Evolutionary conservation across 1,284 basidiomycete species (phyloP).

Genomic region (Taiwanofungus camphoratus): DNA sequence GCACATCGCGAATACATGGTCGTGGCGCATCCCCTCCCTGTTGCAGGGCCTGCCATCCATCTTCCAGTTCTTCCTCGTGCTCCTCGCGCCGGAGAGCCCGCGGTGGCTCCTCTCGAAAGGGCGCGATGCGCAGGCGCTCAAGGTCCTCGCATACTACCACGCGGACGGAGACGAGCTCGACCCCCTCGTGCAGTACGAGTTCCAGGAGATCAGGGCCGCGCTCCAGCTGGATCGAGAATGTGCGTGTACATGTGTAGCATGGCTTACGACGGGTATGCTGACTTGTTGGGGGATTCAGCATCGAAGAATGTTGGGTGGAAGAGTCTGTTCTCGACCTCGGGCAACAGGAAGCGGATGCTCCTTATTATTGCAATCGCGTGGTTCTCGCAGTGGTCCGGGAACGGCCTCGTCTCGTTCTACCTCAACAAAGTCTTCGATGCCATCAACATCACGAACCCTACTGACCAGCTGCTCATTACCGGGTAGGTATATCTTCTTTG

Average conservation of each 20-base stretch:
- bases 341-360: slow-evolving; percentile 48
- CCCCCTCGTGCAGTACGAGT: slow-evolving; percentile 56
- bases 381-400: slow-evolving; percentile 64
- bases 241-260: slow-evolving; percentile 11
- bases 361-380: slow-evolving; percentile 54
- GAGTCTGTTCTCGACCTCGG: slow-evolving; percentile 43
- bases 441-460: slow-evolving; percentile 48
- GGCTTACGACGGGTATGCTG: neutral
- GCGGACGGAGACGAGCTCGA: slow-evolving; percentile 48
- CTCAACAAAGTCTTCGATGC: slow-evolving; percentile 47
- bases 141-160: slow-evolving; percentile 49
- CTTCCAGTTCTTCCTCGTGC: slow-evolving; percentile 46
- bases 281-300: neutral
- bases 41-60: slow-evolving; percentile 56
- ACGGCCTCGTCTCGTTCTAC: slow-evolving; percentile 46
- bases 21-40: slow-evolving; percentile 57
- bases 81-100: slow-evolving; percentile 55
- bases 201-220: slow-evolving; percentile 55
- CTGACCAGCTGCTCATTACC: slow-evolving; percentile 42
- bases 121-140: slow-evolving; percentile 38
- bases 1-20: slow-evolving; percentile 44
- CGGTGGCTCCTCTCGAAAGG: slow-evolving; percentile 54
- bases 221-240: slow-evolving; percentile 41
- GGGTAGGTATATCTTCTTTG: slow-evolving; percentile 7
- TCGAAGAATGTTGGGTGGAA: slow-evolving; percentile 39